These are phyloP conservation scores for Mycena rosella DNA, from an alignment of 768 basidiomycete genomes.

Conservation along the genomic window DNA sequence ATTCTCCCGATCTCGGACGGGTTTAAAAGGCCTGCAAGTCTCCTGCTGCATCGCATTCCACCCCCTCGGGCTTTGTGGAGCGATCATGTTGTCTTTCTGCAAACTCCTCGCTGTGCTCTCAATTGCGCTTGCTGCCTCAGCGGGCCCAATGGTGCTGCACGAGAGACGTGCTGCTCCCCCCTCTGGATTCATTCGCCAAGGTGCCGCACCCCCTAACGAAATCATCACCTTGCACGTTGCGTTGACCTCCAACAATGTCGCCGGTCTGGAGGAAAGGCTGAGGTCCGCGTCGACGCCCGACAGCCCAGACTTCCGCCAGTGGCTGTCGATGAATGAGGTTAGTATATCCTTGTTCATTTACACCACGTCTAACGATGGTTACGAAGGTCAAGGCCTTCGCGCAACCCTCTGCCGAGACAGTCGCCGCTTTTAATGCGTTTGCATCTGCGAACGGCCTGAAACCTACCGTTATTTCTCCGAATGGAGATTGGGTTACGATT, in stretches of 20 bases:
- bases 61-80: no score
- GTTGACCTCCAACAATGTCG: conserved; percentile 15
- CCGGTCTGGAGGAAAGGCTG: conserved; percentile 12
- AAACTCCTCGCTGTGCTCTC: no score
- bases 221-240: conserved; percentile 14
- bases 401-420: conserved; percentile 12
- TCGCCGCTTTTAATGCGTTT: conserved; percentile 8
- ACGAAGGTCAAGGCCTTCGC: conserved; percentile 21
- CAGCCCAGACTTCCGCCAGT: conserved; percentile 16
- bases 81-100: no score
- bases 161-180: conserved; percentile 8
- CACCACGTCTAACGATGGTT: not conserved
- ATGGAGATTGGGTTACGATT: conserved; percentile 23
- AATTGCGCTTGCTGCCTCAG: no score
- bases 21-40: no score
- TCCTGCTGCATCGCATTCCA: no score
- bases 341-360: no score
- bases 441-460: conserved; percentile 15
- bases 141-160: no score
- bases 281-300: conserved; percentile 11
- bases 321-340: conserved; percentile 21
- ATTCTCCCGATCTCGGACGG: no score
- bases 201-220: not conserved
- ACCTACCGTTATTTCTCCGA: conserved; percentile 11
- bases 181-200: conserved; percentile 6